phyloP scores from a whole-genome alignment of 2,329 filamentous ascomycete genomes.

The Fusarium solani-melongenae region DNA sequence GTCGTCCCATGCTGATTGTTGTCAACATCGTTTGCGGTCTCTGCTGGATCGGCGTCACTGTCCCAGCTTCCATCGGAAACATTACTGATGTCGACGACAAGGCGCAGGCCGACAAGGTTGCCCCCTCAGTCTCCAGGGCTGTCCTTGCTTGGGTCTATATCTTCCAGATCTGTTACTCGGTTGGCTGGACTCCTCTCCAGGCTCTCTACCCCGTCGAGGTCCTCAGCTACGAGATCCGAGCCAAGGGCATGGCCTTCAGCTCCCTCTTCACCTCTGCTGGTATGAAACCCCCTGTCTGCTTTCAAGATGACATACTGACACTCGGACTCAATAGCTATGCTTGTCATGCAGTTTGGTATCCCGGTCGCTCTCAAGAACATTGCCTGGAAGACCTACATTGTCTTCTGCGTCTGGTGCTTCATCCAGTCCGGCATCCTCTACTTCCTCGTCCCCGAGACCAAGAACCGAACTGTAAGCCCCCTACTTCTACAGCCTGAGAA shows the following conservation, averaged over 20 bases:
- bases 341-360: constrained; percentile 56
- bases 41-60: constrained; percentile 61
- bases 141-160: constrained; percentile 57
- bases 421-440: constrained; percentile 56
- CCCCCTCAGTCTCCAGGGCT: constrained; percentile 53
- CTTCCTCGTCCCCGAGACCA: constrained; percentile 63
- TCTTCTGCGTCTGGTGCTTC: constrained; percentile 59
- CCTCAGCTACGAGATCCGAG: constrained; percentile 64
- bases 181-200: constrained; percentile 51
- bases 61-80: constrained; percentile 53
- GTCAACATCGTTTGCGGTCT: constrained; percentile 59
- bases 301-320: neutral
- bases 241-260: constrained; percentile 66
- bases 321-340: constrained; percentile 19
- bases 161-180: constrained; percentile 53
- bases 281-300: neutral
- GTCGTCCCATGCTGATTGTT: constrained; percentile 61
- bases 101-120: constrained; percentile 38
- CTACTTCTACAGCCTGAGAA: rapidly evolving
- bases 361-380: constrained; percentile 61
- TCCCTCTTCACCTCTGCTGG: constrained; percentile 56
- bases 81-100: constrained; percentile 43
- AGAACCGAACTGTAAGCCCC: constrained; percentile 54
- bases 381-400: constrained; percentile 65
- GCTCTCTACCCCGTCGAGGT: constrained; percentile 64